A percentile compares a stretch with the other conserved stretches of the same genome.
Evolutionary conservation across 495 filamentous ascomycete genomes (phyloP).

Genomic region (Aspergillus olivimuriae): DNA sequence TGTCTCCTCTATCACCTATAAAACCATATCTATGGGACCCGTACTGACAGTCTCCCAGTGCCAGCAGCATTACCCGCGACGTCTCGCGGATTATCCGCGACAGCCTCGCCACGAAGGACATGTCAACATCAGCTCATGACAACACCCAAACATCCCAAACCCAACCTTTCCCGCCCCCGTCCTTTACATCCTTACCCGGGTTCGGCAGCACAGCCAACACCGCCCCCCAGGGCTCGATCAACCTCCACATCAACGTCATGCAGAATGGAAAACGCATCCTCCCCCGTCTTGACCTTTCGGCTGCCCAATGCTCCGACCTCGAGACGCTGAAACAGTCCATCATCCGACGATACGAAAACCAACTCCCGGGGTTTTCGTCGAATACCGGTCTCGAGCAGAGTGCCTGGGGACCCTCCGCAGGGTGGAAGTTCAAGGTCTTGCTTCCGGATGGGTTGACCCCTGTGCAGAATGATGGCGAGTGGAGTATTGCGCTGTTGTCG

Average conservation of each 20-base stretch:
- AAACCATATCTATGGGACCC: neutral
- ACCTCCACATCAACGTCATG: slow-evolving; percentile 36
- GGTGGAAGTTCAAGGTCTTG: slow-evolving; percentile 35
- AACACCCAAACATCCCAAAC: slow-evolving; percentile 15
- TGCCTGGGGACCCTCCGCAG: slow-evolving; percentile 12
- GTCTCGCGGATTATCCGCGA: slow-evolving; percentile 39
- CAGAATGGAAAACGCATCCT: slow-evolving; percentile 37
- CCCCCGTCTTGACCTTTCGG: slow-evolving; percentile 32
- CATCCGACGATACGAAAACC: slow-evolving; percentile 26
- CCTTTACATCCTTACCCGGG: slow-evolving; percentile 10
- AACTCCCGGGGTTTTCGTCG: slow-evolving; percentile 22
- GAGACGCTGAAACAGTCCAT: slow-evolving; percentile 26
- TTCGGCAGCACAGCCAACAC: slow-evolving; percentile 5
- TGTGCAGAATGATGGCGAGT: slow-evolving; percentile 37
- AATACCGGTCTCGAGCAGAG: slow-evolving; percentile 11
- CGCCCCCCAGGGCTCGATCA: slow-evolving; percentile 16
- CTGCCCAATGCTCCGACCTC: slow-evolving; percentile 30
- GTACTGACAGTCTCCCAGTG: slow-evolving; percentile 23
- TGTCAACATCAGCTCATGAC: slow-evolving; percentile 2
- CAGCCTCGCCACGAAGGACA: slow-evolving; percentile 25
- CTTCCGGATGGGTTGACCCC: slow-evolving; percentile 34
- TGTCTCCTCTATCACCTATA: neutral
- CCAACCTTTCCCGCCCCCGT: slow-evolving; percentile 14
- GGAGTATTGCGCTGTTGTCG: slow-evolving; percentile 37
- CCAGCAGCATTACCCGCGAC: slow-evolving; percentile 38